Evolutionary conservation across 2,329 filamentous ascomycete species (phyloP), one percentile per base, ranked within the genome.

Genomic region (Zymoseptoria tritici): DNA sequence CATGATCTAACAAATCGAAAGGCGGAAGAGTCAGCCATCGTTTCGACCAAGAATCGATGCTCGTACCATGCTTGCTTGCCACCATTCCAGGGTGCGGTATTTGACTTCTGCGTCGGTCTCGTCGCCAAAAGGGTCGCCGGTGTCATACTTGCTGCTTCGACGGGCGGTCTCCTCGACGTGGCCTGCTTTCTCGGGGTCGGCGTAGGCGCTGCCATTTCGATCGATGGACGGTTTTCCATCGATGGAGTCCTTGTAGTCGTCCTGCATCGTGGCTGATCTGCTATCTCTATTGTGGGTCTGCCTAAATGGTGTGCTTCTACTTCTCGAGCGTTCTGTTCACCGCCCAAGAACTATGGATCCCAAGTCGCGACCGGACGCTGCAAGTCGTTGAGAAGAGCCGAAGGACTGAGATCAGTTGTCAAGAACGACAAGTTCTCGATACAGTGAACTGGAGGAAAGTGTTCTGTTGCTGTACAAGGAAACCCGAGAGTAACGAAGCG

Each of bases 11-110:
- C 13, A 26, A 8, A 26, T 26, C 24, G 24, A 6, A 26, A 8
- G 7, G 24, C 24, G 24, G 24, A 26, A 26, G 5, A 26, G 24
- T 26, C 24, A 26, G 24, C 36, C 4, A 5, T 42, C 11, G 36
- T 16, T 16, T 11, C 36, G 36, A 42, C 36, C 13, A 8, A 26
- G 24, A 26, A 42, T 9, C 2, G 36, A 13, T 42, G 36, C 11
- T 13, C 36, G 11, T 42, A 42, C 36, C 21, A 64, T 59, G 16
- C 64, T 50, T 13, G 72, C 71, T 62, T 71, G 74, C 74, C 74
- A 77, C 80, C 80, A 83, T 59, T 73, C 73, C 73, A 81, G 74
- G 0, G 78, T 78, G 64, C 78, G 78, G 68, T 81, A 82, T 62
- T 82, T 77, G 58, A 82, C 76, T 58, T 78, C 63, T 22, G 62